These are phyloP conservation scores for Penicillium sumatraense DNA, from an alignment of 2,329 filamentous ascomycete genomes.

Conservation along the genomic window DNA sequence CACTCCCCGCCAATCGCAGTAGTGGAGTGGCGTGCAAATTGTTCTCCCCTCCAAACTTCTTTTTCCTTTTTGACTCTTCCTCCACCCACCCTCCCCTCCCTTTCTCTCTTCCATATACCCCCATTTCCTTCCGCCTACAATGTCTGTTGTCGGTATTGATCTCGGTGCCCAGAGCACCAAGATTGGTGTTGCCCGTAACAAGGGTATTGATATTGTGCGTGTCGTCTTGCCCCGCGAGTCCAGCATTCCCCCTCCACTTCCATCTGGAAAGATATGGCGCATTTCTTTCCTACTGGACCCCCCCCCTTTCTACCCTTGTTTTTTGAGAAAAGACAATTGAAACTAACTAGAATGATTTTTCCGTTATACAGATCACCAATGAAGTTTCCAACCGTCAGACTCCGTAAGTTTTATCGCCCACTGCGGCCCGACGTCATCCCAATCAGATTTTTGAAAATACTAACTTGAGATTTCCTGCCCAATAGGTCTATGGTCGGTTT, in stretches of 20 bases:
- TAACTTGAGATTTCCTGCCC: constrained; percentile 21
- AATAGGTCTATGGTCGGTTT: constrained; percentile 89
- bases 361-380: constrained; percentile 78
- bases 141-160: constrained; percentile 79
- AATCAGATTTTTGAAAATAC: constrained; percentile 13
- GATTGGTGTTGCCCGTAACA: constrained; percentile 95
- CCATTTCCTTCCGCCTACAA: constrained; percentile 43
- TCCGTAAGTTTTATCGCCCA: constrained; percentile 72
- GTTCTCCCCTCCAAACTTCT: constrained; percentile 38
- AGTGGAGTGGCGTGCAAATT: constrained; percentile 46
- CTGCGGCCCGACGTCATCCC: constrained; percentile 19
- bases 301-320: background rate
- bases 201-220: constrained; percentile 98
- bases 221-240: constrained; percentile 32
- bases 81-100: constrained; percentile 25
- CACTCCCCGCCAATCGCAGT: constrained; percentile 35
- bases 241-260: constrained; percentile 8
- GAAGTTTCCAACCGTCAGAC: constrained; percentile 98
- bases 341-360: constrained; percentile 14
- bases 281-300: background rate
- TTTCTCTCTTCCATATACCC: constrained; percentile 21
- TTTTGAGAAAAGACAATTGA: background rate
- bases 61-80: constrained; percentile 22
- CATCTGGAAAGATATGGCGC: background rate
- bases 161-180: constrained; percentile 96